Evolutionary conservation across 495 filamentous ascomycete species (phyloP), one percentile per base, ranked within the genome.

Genomic region (Hyaloscypha variabilis): DNA sequence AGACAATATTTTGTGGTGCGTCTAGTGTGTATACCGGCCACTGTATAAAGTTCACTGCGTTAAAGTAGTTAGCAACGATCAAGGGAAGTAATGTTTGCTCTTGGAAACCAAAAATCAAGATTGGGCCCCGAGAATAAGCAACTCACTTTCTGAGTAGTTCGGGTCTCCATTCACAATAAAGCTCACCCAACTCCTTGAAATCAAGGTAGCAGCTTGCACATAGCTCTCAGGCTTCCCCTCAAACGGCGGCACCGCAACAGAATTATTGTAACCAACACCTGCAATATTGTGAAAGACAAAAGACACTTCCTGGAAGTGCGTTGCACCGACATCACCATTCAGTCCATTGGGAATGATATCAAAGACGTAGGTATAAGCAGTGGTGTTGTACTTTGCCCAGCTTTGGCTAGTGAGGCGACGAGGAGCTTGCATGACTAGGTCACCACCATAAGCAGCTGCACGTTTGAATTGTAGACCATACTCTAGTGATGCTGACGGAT

Each of bases 351-450:
- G 21, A 1, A 64, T 1, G 13, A 69, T 63, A 34, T 82, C 75
- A 71, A 83, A 83, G 58, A 75, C 74, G 68, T 83, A 84, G 63
- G 73, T 73, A 69, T 81, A 84, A 6, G 75, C 69, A 0, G 73
- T 65, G 0, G 77, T 60, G 19, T 71, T 71, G 31, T 69, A 31
- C 3, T 61, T 62, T 10, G 75, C 67, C 79, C 79, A 83, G 10
- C 72, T 68, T 49, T 79, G 58, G 62, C 71, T 74, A 1, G 75
- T 73, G 21, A 75, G 66, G 54, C 78, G 75, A n/a, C 77, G 70
- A 25, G 70, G 63, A 17, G 75, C 78, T 55, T 77, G 74, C 62
- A 80, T 71, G 53, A 64, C 50, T 11, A 67, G 60, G 68, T 81
- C 79, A 24, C 73, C 75, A 13, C 28, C 62, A 62, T 69, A 73